phyloP scores from a whole-genome alignment of 371 early-diverging fungal genomes.

The Funneliformis caledonium region DNA sequence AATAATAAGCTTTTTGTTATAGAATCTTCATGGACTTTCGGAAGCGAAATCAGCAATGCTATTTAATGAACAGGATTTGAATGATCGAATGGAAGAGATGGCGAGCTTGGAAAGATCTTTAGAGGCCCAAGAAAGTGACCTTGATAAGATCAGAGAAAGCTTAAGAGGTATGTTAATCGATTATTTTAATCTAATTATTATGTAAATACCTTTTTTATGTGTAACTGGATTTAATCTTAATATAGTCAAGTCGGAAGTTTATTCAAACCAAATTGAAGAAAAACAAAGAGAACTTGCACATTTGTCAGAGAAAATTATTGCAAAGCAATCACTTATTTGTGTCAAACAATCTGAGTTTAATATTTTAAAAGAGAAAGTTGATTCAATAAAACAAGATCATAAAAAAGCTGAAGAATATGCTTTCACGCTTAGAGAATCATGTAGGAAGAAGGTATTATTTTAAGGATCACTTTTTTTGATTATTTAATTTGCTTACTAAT shows the following conservation, averaged over 20 bases:
- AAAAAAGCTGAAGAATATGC: constrained; percentile 70
- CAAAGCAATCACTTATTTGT: constrained; percentile 58
- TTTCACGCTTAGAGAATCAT: constrained; percentile 46
- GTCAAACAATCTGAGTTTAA: constrained; percentile 80
- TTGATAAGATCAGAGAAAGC: constrained; percentile 74
- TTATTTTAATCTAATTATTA: background rate
- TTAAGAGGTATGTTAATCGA: constrained; percentile 62
- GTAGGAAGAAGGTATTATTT: constrained; percentile 47
- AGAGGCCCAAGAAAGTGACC: constrained; percentile 69
- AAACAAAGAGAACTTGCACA: constrained; percentile 79
- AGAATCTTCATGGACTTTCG: constrained; percentile 58
- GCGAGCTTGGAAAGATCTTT: constrained; percentile 67
- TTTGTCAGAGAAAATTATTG: constrained; percentile 80
- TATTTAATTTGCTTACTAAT: too few relatives aligned
- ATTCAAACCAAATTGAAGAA: constrained; percentile 72
- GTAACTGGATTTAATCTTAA: constrained; percentile 41
- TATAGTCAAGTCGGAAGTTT: constrained; percentile 80
- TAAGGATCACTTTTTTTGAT: too few relatives aligned
- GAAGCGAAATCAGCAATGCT: constrained; percentile 59
- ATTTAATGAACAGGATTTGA: constrained; percentile 59
- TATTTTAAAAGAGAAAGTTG: constrained; percentile 66
- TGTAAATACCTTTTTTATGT: background rate
- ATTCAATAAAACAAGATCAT: constrained; percentile 57
- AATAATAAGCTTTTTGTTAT: background rate
- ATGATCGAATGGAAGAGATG: constrained; percentile 58